These are phyloP conservation scores for Botrytis paeoniae DNA, from an alignment of 2,329 filamentous ascomycete species.

Conservation along the genomic window DNA sequence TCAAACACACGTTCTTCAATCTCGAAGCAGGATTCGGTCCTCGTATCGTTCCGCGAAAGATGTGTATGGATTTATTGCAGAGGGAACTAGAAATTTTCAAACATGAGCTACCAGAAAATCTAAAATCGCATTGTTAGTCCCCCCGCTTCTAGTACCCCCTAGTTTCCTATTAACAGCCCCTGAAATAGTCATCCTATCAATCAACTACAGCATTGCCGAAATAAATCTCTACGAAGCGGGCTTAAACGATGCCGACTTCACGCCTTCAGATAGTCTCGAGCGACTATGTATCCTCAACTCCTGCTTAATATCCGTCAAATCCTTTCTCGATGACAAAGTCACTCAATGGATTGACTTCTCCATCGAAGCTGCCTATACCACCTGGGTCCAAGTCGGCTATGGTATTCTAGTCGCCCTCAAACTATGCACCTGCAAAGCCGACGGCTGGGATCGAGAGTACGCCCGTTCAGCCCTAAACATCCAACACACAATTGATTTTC, in stretches of 20 bases:
- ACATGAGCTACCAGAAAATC: background rate
- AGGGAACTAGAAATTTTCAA: background rate
- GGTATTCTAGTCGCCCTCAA: constrained; percentile 19
- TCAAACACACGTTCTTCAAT: constrained; percentile 20
- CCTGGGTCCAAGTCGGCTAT: constrained; percentile 16
- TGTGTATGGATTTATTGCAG: background rate
- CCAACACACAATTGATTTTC: background rate
- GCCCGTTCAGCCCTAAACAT: background rate
- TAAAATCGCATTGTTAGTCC: background rate
- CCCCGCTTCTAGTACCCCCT: background rate
- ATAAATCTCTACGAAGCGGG: constrained; percentile 21
- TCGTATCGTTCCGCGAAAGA: background rate
- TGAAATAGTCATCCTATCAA: background rate
- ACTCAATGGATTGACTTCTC: background rate
- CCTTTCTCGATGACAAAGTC: constrained; percentile 16
- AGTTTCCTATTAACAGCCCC: background rate
- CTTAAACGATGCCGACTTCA: constrained; percentile 3
- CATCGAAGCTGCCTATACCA: constrained; percentile 13
- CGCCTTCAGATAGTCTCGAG: constrained; percentile 17
- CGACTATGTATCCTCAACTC: constrained; percentile 19
- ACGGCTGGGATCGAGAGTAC: constrained; percentile 20
- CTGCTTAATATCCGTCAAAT: constrained; percentile 20
- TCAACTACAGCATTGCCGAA: constrained; percentile 20
- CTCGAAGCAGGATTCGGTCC: background rate
- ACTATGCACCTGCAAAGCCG: constrained; percentile 18